Percentiles rank a stretch among this genome's conserved stretches.
Evolutionary conservation across 306 rosid species (phyloP).

Genomic region (Corylus americana): DNA sequence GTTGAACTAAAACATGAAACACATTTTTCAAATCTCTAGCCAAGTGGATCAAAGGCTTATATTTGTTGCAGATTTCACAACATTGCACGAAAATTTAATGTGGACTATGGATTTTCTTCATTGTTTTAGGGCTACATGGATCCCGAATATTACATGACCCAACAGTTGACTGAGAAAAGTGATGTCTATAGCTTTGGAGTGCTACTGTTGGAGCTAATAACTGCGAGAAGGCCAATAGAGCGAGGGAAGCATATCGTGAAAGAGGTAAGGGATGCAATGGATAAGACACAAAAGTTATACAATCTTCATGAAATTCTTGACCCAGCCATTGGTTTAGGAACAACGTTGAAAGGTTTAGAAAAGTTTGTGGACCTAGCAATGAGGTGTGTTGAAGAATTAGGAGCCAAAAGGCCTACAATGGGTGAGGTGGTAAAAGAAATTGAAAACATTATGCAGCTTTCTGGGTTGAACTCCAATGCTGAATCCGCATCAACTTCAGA

Average conservation of each 20-base stretch:
- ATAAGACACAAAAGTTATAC: conserved; percentile 28
- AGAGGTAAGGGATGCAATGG: conserved; percentile 29
- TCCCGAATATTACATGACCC: conserved; percentile 41
- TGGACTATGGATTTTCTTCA: not conserved
- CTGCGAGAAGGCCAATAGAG: conserved; percentile 45
- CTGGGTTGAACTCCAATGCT: conserved; percentile 28
- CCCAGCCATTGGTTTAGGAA: conserved; percentile 16
- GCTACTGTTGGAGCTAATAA: conserved; percentile 48
- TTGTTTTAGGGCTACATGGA: conserved; percentile 42
- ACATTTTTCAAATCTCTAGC: no score
- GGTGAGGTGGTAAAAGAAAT: conserved; percentile 46
- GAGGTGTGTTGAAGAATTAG: conserved; percentile 32
- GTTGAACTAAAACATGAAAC: no score
- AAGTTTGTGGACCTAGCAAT: conserved; percentile 41
- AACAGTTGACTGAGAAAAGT: conserved; percentile 49
- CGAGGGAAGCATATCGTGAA: conserved; percentile 40
- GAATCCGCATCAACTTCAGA: conserved; percentile 27
- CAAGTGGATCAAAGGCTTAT: no score
- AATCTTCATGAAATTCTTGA: conserved; percentile 36
- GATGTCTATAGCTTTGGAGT: conserved; percentile 59
- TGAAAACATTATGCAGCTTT: conserved; percentile 30
- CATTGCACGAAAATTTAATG: not conserved
- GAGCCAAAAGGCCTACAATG: conserved; percentile 41
- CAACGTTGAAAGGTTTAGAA: conserved; percentile 27
- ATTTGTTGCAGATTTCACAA: no score